Percentiles rank a stretch among this genome's conserved stretches.
Evolutionary conservation across 2,329 filamentous ascomycete genomes (phyloP).

Genomic region (Cladophialophora carrionii): DNA sequence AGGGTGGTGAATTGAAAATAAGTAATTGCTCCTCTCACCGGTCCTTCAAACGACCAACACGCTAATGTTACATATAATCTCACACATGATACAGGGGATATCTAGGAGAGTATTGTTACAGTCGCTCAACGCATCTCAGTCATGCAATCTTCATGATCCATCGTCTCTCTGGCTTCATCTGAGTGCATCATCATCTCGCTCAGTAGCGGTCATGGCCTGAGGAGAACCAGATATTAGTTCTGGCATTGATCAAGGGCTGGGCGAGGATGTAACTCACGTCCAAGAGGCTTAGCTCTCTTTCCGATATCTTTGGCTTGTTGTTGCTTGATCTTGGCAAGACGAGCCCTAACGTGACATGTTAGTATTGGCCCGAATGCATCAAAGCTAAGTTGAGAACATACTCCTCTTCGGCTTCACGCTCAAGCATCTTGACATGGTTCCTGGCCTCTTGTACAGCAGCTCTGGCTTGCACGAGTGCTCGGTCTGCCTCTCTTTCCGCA

Average conservation of each 20-base stretch:
- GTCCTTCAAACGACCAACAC: background rate
- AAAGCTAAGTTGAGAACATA: slow-evolving; percentile 33
- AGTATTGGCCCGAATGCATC: slow-evolving; percentile 3
- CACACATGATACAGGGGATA: slow-evolving; percentile 10
- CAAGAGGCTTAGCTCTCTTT: slow-evolving; percentile 70
- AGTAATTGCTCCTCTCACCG: background rate
- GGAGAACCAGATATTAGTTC: slow-evolving; percentile 53
- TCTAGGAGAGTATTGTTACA: slow-evolving; percentile 17
- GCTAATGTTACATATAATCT: slow-evolving; percentile 2
- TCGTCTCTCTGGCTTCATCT: background rate
- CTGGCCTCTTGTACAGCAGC: slow-evolving; percentile 64
- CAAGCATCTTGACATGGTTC: slow-evolving; percentile 65
- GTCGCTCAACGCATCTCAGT: background rate
- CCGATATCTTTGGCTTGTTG: slow-evolving; percentile 66
- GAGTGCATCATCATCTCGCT: slow-evolving; percentile 44
- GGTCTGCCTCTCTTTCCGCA: slow-evolving; percentile 67
- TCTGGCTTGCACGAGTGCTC: slow-evolving; percentile 62
- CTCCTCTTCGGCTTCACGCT: slow-evolving; percentile 68
- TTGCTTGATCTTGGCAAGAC: slow-evolving; percentile 69
- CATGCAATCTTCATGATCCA: background rate
- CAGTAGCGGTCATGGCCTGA: slow-evolving; percentile 48
- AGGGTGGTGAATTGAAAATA: background rate
- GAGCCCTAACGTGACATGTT: slow-evolving; percentile 46
- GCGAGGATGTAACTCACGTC: slow-evolving; percentile 57
- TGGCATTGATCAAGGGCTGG: slow-evolving; percentile 45